Conservation (phyloP, 1,284 basidiomycete genomes). For the Cutaneotrichosporon mucoides region DNA sequence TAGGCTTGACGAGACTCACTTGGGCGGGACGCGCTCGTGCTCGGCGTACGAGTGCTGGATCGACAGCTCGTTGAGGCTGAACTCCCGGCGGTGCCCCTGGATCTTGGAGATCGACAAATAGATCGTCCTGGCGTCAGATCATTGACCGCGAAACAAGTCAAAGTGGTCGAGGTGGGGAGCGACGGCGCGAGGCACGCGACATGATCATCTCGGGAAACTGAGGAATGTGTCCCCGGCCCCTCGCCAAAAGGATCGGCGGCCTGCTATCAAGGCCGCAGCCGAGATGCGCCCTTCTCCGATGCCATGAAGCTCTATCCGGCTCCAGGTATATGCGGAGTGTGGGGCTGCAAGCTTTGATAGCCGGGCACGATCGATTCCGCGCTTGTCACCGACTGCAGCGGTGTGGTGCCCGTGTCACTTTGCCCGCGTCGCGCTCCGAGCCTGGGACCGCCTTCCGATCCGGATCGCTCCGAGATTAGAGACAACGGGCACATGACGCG, state of each 20-base stretch:
- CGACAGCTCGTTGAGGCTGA: conserved; percentile 76
- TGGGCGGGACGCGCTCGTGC: conserved; percentile 77
- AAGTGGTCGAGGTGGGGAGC: not conserved
- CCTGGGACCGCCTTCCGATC: not conserved
- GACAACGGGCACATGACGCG: not conserved
- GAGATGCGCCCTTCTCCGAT: no score
- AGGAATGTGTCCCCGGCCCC: no score
- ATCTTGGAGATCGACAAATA: conserved; percentile 68
- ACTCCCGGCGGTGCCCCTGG: conserved; percentile 75
- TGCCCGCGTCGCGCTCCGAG: not conserved
- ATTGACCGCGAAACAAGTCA: not conserved
- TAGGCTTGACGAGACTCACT: conserved; percentile 24
- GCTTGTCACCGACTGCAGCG: no score
- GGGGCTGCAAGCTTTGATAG: no score
- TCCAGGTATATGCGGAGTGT: no score
- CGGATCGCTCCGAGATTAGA: conserved; percentile 2
- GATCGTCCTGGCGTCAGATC: conserved; percentile 53
- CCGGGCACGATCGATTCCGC: no score
- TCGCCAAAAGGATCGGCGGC: no score
- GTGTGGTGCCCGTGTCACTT: not conserved
- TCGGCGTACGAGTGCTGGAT: conserved; percentile 64
- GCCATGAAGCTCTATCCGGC: no score
- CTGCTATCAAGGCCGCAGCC: no score
- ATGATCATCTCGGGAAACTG: no score
- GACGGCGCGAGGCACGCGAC: not conserved